phyloP scores from a whole-genome alignment of 257 asterid genomes.

The Nicotiana tomentosiformis region DNA sequence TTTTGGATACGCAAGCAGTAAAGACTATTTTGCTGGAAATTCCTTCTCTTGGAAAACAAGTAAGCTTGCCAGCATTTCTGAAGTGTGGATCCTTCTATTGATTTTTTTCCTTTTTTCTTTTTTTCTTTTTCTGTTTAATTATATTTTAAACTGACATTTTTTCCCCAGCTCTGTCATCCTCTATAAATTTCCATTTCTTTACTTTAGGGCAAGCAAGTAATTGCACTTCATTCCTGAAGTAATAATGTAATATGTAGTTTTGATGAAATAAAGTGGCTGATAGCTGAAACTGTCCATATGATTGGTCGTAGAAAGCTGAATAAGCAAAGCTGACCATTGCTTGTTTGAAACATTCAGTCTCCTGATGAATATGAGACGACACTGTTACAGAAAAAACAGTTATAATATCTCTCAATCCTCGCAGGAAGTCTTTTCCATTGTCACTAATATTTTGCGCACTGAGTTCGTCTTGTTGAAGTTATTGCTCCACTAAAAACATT shows the following conservation, averaged over 20 bases:
- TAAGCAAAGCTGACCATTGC: not conserved
- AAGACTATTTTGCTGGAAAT: conserved; percentile 90
- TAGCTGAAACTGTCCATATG: not conserved
- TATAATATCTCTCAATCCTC: not conserved
- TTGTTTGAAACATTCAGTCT: not conserved
- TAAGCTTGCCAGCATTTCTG: conserved; percentile 17
- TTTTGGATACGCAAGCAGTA: conserved; percentile 95
- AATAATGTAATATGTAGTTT: not conserved
- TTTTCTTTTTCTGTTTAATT: not conserved
- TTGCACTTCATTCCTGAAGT: not conserved
- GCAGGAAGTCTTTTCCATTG: not conserved
- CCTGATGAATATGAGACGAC: not conserved
- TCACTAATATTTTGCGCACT: not conserved
- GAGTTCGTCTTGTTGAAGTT: not conserved
- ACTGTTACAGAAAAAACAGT: not conserved
- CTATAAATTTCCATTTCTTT: not conserved
- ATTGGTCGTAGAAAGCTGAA: not conserved
- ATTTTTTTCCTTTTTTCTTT: not conserved
- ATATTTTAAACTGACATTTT: not conserved
- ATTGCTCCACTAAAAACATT: not conserved
- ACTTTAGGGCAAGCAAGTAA: not conserved
- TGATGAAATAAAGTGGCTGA: not conserved
- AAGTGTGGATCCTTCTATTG: not conserved
- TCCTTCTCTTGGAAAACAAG: conserved; percentile 95
- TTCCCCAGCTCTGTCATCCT: not conserved